Conservation (phyloP, 2,329 filamentous ascomycete species). For the Eutypa lata region DNA sequence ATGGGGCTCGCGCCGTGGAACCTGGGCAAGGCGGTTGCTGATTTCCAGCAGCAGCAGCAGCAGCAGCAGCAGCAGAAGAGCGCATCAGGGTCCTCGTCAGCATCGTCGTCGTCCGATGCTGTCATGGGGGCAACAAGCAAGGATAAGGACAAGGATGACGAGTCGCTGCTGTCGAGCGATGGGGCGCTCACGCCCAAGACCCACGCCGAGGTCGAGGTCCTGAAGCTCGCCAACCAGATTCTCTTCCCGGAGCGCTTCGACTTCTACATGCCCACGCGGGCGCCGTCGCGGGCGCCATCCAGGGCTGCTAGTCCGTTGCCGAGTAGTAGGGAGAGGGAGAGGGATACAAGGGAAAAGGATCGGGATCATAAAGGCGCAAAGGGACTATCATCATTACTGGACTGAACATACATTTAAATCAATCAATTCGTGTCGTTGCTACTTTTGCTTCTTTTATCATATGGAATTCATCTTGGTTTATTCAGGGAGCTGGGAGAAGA, state of each 20-base stretch:
- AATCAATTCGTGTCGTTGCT: no score
- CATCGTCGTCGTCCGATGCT: conserved; percentile 6
- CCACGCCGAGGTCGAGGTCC: conserved; percentile 48
- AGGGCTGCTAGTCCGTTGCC: neutral
- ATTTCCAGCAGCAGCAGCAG: conserved; percentile 15
- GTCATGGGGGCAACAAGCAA: no score
- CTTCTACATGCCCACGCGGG: conserved; percentile 42
- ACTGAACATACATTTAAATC: no score
- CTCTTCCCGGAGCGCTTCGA: conserved; percentile 52
- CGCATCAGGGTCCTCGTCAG: conserved; percentile 13
- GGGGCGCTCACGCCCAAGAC: conserved; percentile 13
- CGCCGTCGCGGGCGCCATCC: conserved; percentile 1
- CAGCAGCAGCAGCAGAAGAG: conserved; percentile 17
- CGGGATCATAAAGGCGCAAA: conserved; percentile 2
- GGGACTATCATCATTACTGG: neutral
- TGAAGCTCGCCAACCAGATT: conserved; percentile 54
- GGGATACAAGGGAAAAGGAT: conserved; percentile 4
- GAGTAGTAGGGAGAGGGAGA: conserved; percentile 2
- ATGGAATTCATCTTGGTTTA: no score
- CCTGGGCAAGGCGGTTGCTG: conserved; percentile 29
- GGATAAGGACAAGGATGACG: no score
- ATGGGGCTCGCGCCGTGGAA: conserved; percentile 57
- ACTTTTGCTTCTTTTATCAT: no score
- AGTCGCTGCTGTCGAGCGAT: conserved; percentile 18
- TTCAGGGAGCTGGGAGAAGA: no score